phyloP scores from a whole-genome alignment of 2,329 filamentous ascomycete species.

The Drechslerella coelobrocha region DNA sequence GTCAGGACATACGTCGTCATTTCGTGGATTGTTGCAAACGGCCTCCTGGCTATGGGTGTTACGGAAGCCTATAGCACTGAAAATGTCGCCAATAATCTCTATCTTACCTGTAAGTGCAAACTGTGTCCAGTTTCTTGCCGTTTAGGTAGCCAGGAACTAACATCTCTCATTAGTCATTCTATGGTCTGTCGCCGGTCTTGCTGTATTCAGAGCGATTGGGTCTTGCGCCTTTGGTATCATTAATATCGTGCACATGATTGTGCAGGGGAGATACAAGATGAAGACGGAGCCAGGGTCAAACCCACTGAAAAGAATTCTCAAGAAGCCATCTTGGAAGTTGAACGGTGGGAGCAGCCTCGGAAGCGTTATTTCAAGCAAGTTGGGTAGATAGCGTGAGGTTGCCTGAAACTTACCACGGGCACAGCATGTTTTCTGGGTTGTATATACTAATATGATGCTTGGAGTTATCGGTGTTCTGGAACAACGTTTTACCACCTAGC shows the following conservation, averaged over 20 bases:
- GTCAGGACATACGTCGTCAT: constrained; percentile 98
- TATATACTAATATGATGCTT: not conserved
- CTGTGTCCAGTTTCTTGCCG: not conserved
- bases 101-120: constrained; percentile 69
- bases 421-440: not conserved
- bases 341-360: constrained; percentile 42
- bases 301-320: constrained; percentile 26
- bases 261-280: constrained; percentile 79
- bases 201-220: constrained; percentile 85
- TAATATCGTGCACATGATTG: constrained; percentile 80
- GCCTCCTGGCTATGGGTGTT: constrained; percentile 89
- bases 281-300: constrained; percentile 51
- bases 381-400: constrained; percentile 9
- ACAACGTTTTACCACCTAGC: not conserved
- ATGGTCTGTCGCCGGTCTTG: constrained; percentile 85
- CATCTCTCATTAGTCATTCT: constrained; percentile 69
- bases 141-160: not conserved
- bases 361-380: constrained; percentile 49
- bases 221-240: constrained; percentile 81
- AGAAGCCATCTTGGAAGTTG: constrained; percentile 39
- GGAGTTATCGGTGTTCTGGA: not conserved
- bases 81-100: constrained; percentile 80
- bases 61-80: constrained; percentile 80
- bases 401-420: not conserved
- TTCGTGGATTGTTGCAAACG: constrained; percentile 90